Evolutionary conservation across 176 grass and related monocot genomes (phyloP).

Genomic region (Luzula sylvatica): DNA sequence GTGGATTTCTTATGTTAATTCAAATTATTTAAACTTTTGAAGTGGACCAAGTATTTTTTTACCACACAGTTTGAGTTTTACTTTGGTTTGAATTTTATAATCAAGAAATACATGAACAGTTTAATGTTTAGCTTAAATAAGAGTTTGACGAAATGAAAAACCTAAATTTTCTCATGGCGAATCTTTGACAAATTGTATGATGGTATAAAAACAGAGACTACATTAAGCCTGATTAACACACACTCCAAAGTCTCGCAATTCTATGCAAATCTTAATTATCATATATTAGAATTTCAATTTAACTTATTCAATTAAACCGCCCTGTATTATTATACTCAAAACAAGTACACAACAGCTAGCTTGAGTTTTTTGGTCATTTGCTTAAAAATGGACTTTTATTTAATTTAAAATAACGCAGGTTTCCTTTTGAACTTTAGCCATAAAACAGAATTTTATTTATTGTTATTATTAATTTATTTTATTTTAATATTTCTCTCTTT

Average conservation of each 20-base stretch:
- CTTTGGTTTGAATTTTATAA: too few relatives aligned
- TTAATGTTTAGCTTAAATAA: too few relatives aligned
- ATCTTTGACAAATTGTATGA: conserved; percentile 18
- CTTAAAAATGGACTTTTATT: background rate
- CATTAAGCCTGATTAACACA: conserved; percentile 28
- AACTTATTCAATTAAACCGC: background rate
- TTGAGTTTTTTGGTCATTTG: background rate
- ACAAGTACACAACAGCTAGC: conserved; percentile 1
- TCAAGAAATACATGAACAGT: too few relatives aligned
- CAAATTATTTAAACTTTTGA: too few relatives aligned
- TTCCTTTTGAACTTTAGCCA: background rate
- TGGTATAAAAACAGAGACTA: conserved; percentile 21
- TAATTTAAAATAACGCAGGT: background rate
- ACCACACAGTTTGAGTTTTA: too few relatives aligned
- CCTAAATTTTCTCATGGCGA: background rate
- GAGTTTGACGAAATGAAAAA: too few relatives aligned
- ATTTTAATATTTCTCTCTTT: background rate
- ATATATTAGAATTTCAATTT: background rate
- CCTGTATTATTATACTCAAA: background rate
- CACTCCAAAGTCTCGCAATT: conserved; percentile 20
- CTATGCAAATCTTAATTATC: conserved; percentile 1
- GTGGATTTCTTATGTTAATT: too few relatives aligned
- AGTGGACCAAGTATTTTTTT: too few relatives aligned
- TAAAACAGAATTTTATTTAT: background rate
- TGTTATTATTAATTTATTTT: background rate